A percentile compares a stretch with the other conserved stretches of the same genome.
These are phyloP conservation scores for Cladosporium sp. DNA, from an alignment of 2,329 filamentous ascomycete species.

Conservation along the genomic window DNA sequence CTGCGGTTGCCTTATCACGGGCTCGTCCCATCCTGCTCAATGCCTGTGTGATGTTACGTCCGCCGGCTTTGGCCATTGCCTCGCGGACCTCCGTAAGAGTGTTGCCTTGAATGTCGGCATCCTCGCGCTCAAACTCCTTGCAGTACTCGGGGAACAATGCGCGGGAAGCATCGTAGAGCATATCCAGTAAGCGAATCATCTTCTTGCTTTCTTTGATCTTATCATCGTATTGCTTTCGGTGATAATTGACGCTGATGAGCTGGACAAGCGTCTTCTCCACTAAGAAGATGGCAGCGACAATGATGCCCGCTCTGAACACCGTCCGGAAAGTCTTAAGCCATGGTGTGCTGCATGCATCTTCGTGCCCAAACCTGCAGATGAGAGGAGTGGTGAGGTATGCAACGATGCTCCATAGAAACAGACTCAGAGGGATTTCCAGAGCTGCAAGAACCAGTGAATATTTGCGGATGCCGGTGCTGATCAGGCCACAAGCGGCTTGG, in stretches of 20 bases:
- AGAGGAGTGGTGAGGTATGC: constrained; percentile 62
- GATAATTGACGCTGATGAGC: constrained; percentile 71
- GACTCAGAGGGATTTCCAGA: constrained; percentile 65
- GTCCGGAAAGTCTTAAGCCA: constrained; percentile 50
- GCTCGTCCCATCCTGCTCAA: constrained; percentile 64
- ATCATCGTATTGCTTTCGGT: constrained; percentile 70
- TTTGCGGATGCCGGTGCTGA: constrained; percentile 69
- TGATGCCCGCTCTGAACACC: constrained; percentile 61
- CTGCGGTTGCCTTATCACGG: constrained; percentile 80
- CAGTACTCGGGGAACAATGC: constrained; percentile 82
- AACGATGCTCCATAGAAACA: constrained; percentile 68
- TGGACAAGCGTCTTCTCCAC: constrained; percentile 70
- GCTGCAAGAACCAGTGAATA: constrained; percentile 66
- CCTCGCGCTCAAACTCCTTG: constrained; percentile 75
- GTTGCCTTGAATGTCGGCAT: constrained; percentile 78
- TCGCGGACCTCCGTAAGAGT: constrained; percentile 55
- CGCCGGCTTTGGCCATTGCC: constrained; percentile 45
- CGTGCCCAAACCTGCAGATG: constrained; percentile 19
- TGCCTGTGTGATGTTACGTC: constrained; percentile 62
- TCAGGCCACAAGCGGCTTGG: constrained; percentile 68
- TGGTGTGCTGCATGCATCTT: not conserved
- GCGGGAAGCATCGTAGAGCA: constrained; percentile 79
- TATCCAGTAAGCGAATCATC: constrained; percentile 68
- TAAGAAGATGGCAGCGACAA: constrained; percentile 64
- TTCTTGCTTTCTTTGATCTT: constrained; percentile 77